Evolutionary conservation across 2,329 filamentous ascomycete species (phyloP), one percentile per base, ranked within the genome.

Genomic region (Cercospora zeina): DNA sequence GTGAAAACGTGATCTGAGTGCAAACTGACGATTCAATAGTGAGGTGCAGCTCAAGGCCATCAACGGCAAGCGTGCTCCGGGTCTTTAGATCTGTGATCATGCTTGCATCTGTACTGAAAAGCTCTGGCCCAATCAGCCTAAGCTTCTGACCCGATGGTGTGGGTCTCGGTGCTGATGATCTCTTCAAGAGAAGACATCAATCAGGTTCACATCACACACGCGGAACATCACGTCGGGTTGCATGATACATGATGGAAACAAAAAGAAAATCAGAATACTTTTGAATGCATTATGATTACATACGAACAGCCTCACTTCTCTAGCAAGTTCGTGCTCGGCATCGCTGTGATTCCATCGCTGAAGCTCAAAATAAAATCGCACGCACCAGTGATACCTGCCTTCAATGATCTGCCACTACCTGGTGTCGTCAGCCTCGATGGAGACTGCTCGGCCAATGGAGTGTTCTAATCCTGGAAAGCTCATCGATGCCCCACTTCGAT

Each of bases 31-130:
- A 19, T 24, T 13, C 13, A 30, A 57, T 69, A 89, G 87, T 75
- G 87, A 90, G 68, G 87, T 90, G 67, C 80, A 88, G 76, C 84
- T 90, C 68, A 85, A 88, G 78, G 81, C 78, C 54, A 85, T 89
- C 79, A 82, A 84, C 75, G 75, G 75, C 72, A 81, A 81, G 34
- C 59, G 59, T 49, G 64, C 62, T 37, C 21, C 21, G 19, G 21
- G 19, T 45, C 51, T 5, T 16, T 30, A 3, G 24, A 45, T 24
- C 16, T 11, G 3, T 1, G 21, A 16, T 10, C 21, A 19, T 9
- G 39, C 13, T 11, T 14, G 24, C 24, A 6, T 27, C 6, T 27
- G 24, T 27, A 3, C 24, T 27, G 24, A 27, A n/a, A n/a, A 27
- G 24, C 24, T 27, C 24, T 19, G 39, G 39, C 39, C 39, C 5